A percentile compares a stretch with the other conserved stretches of the same genome.
Conservation (phyloP, 768 basidiomycete species). For the Astraeus odoratus region DNA sequence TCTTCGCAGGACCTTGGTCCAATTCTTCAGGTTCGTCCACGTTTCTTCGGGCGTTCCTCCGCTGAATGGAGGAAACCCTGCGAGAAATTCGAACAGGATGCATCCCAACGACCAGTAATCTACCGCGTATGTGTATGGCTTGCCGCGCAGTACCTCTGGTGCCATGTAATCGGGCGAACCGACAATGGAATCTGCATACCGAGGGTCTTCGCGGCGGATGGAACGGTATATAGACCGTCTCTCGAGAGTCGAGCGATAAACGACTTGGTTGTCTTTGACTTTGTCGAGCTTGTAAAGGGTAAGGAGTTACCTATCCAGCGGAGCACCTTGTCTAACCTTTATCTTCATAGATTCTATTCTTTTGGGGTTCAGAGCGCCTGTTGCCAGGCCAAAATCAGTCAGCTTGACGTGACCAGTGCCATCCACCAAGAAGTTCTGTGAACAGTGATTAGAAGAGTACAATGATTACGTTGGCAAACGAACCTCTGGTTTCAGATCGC, state of each 20-base stretch:
- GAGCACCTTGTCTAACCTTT: conserved; percentile 47
- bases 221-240: conserved; percentile 92
- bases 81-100: conserved; percentile 94
- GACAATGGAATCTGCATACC: conserved; percentile 96
- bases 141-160: conserved; percentile 86
- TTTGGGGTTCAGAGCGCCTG: conserved; percentile 90
- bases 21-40: conserved; percentile 98
- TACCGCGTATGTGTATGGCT: conserved; percentile 92
- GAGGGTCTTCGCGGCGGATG: conserved; percentile 81
- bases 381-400: conserved; percentile 96
- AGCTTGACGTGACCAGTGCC: conserved; percentile 94
- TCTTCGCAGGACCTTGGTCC: conserved; percentile 85
- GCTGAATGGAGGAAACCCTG: conserved; percentile 97
- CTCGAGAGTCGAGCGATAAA: conserved; percentile 90
- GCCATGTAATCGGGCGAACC: conserved; percentile 99
- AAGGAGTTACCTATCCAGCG: neutral
- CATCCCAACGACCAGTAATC: conserved; percentile 99
- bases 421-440: conserved; percentile 93
- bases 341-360: conserved; percentile 92
- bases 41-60: conserved; percentile 95
- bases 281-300: conserved; percentile 68
- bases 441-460: neutral
- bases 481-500: conserved; percentile 96
- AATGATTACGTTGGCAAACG: conserved; percentile 9
- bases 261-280: conserved; percentile 87